Evolutionary conservation across 805 yeast genomes (phyloP).

Genomic region (Yarrowia sp.): DNA sequence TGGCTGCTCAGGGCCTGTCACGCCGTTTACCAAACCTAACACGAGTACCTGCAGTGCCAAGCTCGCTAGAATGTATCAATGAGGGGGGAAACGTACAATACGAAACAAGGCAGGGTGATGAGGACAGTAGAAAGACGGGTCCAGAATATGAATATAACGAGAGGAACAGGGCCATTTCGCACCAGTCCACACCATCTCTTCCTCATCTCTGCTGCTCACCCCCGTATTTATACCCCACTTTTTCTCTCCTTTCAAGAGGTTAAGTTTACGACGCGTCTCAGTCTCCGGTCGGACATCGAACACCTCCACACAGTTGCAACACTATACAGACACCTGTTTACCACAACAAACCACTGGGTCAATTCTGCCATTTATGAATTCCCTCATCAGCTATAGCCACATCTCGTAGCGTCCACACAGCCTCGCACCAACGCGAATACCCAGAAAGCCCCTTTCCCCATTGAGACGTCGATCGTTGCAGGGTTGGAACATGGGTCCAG

Average conservation of each 20-base stretch:
- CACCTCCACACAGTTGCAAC: too few species aligned
- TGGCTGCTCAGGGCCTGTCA: background rate
- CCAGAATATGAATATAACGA: background rate
- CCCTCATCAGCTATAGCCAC: too few species aligned
- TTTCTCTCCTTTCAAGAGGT: background rate
- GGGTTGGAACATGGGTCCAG: conserved; percentile 6
- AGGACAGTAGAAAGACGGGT: too few species aligned
- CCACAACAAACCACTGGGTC: too few species aligned
- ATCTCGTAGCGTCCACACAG: background rate
- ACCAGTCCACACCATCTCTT: too few species aligned
- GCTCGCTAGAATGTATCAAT: conserved; percentile 18
- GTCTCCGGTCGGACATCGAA: too few species aligned
- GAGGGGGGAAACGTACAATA: too few species aligned
- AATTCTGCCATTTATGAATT: too few species aligned
- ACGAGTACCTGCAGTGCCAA: conserved; percentile 29
- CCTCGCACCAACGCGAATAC: conserved; percentile 9
- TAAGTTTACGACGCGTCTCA: background rate
- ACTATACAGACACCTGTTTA: too few species aligned
- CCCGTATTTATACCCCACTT: conserved; percentile 13
- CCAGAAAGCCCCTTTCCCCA: conserved; percentile 6
- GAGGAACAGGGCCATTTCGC: background rate
- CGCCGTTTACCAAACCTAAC: conserved; percentile 27
- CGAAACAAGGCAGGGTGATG: too few species aligned
- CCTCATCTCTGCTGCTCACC: background rate
- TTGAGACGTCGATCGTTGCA: conserved; percentile 16